Percentiles rank a stretch among this genome's conserved stretches.
phyloP scores from a whole-genome alignment of 176 grass and related monocot genomes.

The Sorghum bicolor region Sorghum_bicolor_NCBIv3 NC_012879.2:6688001-6688500 shows the following conservation, averaged over 20 bases:
- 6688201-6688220: conserved; percentile 68
- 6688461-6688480: conserved; percentile 72
- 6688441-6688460: conserved; percentile 79
- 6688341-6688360: neutral
- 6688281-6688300: conserved; percentile 1
- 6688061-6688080: conserved; percentile 87
- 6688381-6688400: conserved; percentile 3
- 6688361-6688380: neutral
- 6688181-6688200: conserved; percentile 55
- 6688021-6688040: conserved; percentile 73
- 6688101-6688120: conserved; percentile 17
- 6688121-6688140: conserved; percentile 4
- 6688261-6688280: conserved; percentile 24
- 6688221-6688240: conserved; percentile 62
- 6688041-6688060: conserved; percentile 76
- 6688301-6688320: neutral
- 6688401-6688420: conserved; percentile 68
- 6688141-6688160: conserved; percentile 7
- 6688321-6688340: neutral
- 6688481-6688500: neutral
- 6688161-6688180: conserved; percentile 75
- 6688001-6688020: conserved; percentile 86
- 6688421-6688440: conserved; percentile 62
- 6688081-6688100: conserved; percentile 35
- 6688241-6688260: conserved; percentile 45